Base-by-base conservation (phyloP, 148 eudicot genomes). In the Dysphania ambrosioides region DNA sequence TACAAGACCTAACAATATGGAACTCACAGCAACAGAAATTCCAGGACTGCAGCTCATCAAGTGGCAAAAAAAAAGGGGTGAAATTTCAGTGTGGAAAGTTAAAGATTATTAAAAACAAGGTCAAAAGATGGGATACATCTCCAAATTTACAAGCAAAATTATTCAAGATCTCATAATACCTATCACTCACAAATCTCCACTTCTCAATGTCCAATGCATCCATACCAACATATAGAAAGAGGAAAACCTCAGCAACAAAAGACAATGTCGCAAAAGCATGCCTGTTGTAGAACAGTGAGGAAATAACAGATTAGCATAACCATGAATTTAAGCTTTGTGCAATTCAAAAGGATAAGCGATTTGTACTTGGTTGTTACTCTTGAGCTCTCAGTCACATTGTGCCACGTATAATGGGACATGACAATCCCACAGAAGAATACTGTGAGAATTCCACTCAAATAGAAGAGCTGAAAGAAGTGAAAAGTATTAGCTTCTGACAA, bases 361-460 rank as follows among this genome's bases (percentile, higher is more conserved):
- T 68, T 77, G 13, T 87, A 92, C 97, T 88, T 92, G 65, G 97
- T 90, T 31, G 96, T 87, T 70, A 93, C 84, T 82, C 89, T 88
- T 24, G 97, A 93, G 75, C 91, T 83, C 79, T 88, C 90, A 38
- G 96, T 90, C 38, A 93, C 93, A 72, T 89, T 90, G 79, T 90
- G 93, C 96, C 96, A 93, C 36, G 97, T 86, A 71, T 93, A 93
- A 75, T 93, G 97, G 16, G 97, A 90, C 97, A 93, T 93, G 18
- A 93, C 96, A 63, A 93, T 90, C 44, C 97, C 97, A 58, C 97
- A 93, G 84, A 93, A 93, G 79, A 93, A 93, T 13, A 90, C 96
- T 9, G 96, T 90, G n/a, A 93, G 91, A 72, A 93, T 93, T 40
- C 93, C 93, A 55, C 97, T 93, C 72, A 89, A 59, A 73, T 88